These are phyloP conservation scores for Eucalyptus tenuipes DNA, from an alignment of 345 rosid species.

Conservation along the genomic window DNA sequence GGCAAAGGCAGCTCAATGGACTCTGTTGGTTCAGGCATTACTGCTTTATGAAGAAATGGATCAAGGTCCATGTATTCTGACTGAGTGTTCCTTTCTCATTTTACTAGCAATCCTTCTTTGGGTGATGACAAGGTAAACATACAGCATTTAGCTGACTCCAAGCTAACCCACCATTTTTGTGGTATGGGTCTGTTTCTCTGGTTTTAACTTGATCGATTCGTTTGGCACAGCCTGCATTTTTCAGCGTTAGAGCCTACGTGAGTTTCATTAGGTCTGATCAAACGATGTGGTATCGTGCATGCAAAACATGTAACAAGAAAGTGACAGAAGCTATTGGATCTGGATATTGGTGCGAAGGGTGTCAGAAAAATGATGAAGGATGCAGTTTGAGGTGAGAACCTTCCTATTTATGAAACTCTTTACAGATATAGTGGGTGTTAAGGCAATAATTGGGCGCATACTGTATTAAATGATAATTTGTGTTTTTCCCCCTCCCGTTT, in stretches of 20 bases:
- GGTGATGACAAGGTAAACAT: slow-evolving; percentile 68
- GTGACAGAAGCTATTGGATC: slow-evolving; percentile 80
- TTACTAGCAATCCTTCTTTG: slow-evolving; percentile 49
- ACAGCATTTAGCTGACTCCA: background rate
- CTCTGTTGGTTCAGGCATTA: slow-evolving; percentile 51
- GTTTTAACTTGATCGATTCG: background rate
- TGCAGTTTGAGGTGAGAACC: slow-evolving; percentile 53
- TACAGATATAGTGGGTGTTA: background rate
- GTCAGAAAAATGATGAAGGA: slow-evolving; percentile 79
- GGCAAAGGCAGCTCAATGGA: slow-evolving; percentile 75
- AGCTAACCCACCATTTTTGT: background rate
- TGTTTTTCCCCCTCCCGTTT: background rate
- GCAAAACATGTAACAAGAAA: slow-evolving; percentile 91
- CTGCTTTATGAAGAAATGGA: slow-evolving; percentile 44
- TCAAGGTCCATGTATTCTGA: slow-evolving; percentile 65
- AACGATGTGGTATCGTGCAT: slow-evolving; percentile 92
- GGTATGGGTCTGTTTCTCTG: background rate
- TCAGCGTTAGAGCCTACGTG: slow-evolving; percentile 51
- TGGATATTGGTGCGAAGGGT: slow-evolving; percentile 97
- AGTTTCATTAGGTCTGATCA: slow-evolving; percentile 86
- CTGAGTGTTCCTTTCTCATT: slow-evolving; percentile 43
- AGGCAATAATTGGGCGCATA: background rate
- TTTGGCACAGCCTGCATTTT: slow-evolving; percentile 54
- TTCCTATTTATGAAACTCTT: background rate
- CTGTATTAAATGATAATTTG: background rate